phyloP scores from a whole-genome alignment of 2,329 filamentous ascomycete genomes.

The Colletotrichum gloeosporioides region DNA sequence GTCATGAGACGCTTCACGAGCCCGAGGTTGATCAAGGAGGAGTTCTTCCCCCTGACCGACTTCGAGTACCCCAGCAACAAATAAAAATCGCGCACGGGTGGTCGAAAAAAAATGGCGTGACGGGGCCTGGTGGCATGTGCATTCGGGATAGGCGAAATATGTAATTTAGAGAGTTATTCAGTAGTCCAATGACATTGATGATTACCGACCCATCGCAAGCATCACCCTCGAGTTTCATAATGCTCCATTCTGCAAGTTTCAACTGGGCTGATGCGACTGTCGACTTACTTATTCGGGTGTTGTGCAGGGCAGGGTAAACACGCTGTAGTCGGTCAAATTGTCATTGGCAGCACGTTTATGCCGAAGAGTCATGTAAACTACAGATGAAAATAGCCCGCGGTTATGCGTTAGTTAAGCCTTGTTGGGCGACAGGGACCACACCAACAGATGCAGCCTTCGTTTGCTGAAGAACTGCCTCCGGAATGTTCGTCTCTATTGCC shows the following conservation, averaged over 20 bases:
- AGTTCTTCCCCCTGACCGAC: constrained; percentile 33
- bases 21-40: constrained; percentile 57
- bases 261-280: background rate
- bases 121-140: background rate
- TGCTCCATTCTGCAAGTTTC: background rate
- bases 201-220: background rate
- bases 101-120: background rate
- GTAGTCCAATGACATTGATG: background rate
- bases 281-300: background rate
- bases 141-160: background rate
- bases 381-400: background rate
- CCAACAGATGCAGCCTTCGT: background rate
- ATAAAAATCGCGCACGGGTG: background rate
- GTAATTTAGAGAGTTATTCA: background rate
- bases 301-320: background rate
- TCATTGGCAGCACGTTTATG: background rate
- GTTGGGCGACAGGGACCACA: background rate
- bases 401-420: background rate
- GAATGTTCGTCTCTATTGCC: background rate
- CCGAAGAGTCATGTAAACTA: background rate
- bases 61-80: constrained; percentile 58
- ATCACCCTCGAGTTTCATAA: background rate
- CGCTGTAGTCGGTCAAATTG: background rate
- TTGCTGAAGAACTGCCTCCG: background rate
- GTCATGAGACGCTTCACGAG: constrained; percentile 57